Evolutionary conservation across 2,329 filamentous ascomycete species (phyloP).

Genomic region (Fusarium brachygibbosum): DNA sequence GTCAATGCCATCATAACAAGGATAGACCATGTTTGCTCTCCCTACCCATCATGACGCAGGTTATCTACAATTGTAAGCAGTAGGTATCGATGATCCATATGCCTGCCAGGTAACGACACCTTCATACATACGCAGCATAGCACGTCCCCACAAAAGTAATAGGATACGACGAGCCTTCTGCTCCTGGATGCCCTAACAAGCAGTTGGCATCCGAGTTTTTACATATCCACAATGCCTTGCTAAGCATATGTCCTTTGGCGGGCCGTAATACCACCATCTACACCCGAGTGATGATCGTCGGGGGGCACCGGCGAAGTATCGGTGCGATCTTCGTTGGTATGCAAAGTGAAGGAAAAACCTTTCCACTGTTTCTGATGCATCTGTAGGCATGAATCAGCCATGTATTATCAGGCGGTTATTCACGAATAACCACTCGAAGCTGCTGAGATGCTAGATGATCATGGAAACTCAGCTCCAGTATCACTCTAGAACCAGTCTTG

Average conservation of each 20-base stretch:
- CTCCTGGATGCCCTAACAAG: not conserved
- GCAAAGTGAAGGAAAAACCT: not conserved
- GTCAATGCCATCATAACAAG: not conserved
- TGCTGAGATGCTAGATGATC: not conserved
- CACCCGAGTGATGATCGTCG: not conserved
- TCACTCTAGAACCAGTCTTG: not conserved
- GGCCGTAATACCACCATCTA: not conserved
- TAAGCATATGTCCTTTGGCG: not conserved
- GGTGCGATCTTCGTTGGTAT: not conserved
- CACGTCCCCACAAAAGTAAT: not conserved
- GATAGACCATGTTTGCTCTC: not conserved
- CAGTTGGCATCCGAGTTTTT: not conserved
- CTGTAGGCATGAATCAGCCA: not conserved
- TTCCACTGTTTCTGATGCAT: not conserved
- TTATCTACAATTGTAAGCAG: not conserved
- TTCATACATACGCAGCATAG: not conserved
- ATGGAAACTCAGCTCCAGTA: too few species aligned
- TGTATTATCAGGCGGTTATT: not conserved
- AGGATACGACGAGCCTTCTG: not conserved
- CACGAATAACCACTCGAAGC: not conserved
- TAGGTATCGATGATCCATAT: not conserved
- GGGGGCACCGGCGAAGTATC: not conserved
- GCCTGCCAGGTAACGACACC: not conserved
- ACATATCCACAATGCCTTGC: not conserved
- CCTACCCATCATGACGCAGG: not conserved